These are phyloP conservation scores for Alternaria infectoria DNA, from an alignment of 2,329 filamentous ascomycete genomes.

Conservation along the genomic window DNA sequence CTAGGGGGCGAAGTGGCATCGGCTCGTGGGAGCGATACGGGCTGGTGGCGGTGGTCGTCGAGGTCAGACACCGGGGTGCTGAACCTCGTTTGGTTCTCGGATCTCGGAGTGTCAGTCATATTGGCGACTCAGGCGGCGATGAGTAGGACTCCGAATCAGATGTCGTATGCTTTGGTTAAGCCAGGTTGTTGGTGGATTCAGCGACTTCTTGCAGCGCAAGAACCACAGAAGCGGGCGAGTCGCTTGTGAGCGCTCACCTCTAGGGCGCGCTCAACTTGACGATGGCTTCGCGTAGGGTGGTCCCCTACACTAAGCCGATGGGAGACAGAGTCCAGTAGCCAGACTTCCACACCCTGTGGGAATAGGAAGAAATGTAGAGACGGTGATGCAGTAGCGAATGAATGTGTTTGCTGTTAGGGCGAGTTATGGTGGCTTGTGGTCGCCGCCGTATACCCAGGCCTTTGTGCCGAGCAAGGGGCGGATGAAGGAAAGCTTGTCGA, in stretches of 20 bases:
- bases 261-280: constrained; percentile 59
- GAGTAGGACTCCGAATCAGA: constrained; percentile 30
- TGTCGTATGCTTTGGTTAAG: constrained; percentile 9
- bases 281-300: constrained; percentile 55
- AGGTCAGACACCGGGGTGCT: constrained; percentile 79
- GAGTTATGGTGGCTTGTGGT: constrained; percentile 93
- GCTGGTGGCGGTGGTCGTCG: constrained; percentile 82
- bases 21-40: constrained; percentile 64
- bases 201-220: constrained; percentile 40
- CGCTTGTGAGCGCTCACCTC: constrained; percentile 62
- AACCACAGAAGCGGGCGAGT: constrained; percentile 51
- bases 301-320: constrained; percentile 54
- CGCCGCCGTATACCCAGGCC: constrained; percentile 95
- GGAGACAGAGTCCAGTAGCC: constrained; percentile 29
- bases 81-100: constrained; percentile 72
- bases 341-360: constrained; percentile 35
- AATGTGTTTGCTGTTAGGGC: constrained; percentile 43
- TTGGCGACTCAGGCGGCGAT: constrained; percentile 43
- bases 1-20: constrained; percentile 59
- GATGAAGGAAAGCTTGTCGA: constrained; percentile 73
- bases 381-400: constrained; percentile 23
- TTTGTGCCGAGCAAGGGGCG: constrained; percentile 91
- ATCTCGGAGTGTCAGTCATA: constrained; percentile 65
- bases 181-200: constrained; percentile 8
- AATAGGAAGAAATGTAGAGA: constrained; percentile 29